Evolutionary conservation across 75 land plant genomes (phyloP).

Genomic region (Ceratopteris richardii): DNA sequence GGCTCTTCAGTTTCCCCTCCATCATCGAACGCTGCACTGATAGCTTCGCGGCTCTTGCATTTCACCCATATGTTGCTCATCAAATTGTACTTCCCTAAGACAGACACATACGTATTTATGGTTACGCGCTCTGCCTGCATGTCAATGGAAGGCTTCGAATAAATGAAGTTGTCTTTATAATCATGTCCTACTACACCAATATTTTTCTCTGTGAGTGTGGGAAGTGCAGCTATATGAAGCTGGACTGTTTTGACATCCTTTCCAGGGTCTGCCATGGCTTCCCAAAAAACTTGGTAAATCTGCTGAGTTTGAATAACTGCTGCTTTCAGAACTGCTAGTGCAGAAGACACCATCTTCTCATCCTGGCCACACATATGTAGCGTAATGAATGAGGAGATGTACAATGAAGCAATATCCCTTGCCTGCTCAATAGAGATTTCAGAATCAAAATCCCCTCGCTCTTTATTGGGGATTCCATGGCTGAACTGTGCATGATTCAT

Average conservation of each 20-base stretch:
- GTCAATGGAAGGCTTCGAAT: constrained; percentile 46
- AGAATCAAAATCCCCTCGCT: constrained; percentile 32
- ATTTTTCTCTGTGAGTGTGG: constrained; percentile 11
- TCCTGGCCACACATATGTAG: constrained; percentile 14
- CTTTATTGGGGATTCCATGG: constrained; percentile 26
- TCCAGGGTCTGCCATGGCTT: constrained; percentile 20
- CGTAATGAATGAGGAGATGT: constrained; percentile 22
- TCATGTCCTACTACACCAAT: constrained; percentile 27
- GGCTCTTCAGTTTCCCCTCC: not conserved
- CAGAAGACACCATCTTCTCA: constrained; percentile 2
- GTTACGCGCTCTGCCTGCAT: constrained; percentile 12
- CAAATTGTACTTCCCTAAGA: constrained; percentile 5
- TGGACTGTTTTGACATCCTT: constrained; percentile 11
- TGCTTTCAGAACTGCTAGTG: constrained; percentile 14
- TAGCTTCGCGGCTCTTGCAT: constrained; percentile 32
- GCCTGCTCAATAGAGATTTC: constrained; percentile 18
- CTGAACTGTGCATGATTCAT: constrained; percentile 41
- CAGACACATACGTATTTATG: constrained; percentile 17
- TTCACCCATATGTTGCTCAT: constrained; percentile 38
- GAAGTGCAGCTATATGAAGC: constrained; percentile 15
- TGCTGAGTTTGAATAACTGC: constrained; percentile 22
- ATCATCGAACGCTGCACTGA: not conserved
- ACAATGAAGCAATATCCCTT: constrained; percentile 1
- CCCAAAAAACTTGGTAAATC: constrained; percentile 20
- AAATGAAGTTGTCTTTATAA: constrained; percentile 29